These are phyloP conservation scores for Arachnomyces sp. DNA, from an alignment of 2,329 filamentous ascomycete species.

Conservation along the genomic window DNA sequence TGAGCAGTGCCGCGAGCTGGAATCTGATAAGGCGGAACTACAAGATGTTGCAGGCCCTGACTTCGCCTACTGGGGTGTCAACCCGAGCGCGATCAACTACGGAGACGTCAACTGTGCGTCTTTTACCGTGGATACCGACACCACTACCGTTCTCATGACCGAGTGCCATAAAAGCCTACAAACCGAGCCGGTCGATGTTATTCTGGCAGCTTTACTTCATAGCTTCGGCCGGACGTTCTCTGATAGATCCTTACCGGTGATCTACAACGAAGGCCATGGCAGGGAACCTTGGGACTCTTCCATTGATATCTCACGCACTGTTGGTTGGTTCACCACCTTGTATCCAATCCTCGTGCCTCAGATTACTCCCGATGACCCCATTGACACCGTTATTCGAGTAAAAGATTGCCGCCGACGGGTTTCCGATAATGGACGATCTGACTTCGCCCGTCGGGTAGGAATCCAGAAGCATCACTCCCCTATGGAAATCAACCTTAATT, in stretches of 20 bases:
- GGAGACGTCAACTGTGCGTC: slow-evolving; percentile 28
- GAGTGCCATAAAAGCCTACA: slow-evolving; percentile 25
- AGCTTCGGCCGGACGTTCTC: slow-evolving; percentile 39
- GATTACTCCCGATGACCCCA: slow-evolving; percentile 16
- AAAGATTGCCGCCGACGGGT: slow-evolving; percentile 33
- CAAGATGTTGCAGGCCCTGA: slow-evolving; percentile 25
- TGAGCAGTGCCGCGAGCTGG: slow-evolving; percentile 14
- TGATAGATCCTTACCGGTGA: slow-evolving; percentile 32
- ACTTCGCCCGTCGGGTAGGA: slow-evolving; percentile 27
- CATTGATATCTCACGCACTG: slow-evolving; percentile 43
- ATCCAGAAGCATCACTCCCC: slow-evolving; percentile 29
- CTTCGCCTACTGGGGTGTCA: slow-evolving; percentile 29
- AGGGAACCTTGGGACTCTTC: slow-evolving; percentile 39
- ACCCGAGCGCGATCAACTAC: slow-evolving; percentile 24
- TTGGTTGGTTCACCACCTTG: slow-evolving; percentile 47
- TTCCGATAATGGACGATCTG: slow-evolving; percentile 32
- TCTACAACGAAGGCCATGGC: slow-evolving; percentile 45
- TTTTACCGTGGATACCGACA: slow-evolving; percentile 25
- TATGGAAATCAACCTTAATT: slow-evolving; percentile 38
- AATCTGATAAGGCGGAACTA: slow-evolving; percentile 11
- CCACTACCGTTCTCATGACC: slow-evolving; percentile 22
- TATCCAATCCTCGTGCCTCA: slow-evolving; percentile 35
- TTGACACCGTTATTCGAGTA: slow-evolving; percentile 27
- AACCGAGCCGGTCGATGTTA: slow-evolving; percentile 31
- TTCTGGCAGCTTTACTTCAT: slow-evolving; percentile 32